Evolutionary conservation across 306 rosid species (phyloP).

Genomic region (Hippophae rhamnoides): DNA sequence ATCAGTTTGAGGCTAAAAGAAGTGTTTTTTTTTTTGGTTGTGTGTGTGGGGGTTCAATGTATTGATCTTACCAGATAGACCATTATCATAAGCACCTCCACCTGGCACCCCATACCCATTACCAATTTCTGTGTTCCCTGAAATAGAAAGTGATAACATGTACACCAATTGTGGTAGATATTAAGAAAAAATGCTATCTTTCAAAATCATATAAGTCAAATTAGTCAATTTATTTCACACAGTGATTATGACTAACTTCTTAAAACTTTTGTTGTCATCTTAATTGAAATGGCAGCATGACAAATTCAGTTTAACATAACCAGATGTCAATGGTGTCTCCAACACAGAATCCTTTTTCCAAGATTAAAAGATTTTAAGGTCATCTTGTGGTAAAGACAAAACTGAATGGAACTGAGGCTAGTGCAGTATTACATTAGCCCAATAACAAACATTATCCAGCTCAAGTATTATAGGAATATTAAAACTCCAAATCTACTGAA

Average conservation of each 20-base stretch:
- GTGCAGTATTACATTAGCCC: background rate
- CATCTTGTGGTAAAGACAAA: background rate
- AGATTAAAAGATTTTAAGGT: too few relatives aligned
- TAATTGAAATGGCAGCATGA: too few relatives aligned
- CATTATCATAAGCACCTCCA: constrained; percentile 72
- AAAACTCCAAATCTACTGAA: too few relatives aligned
- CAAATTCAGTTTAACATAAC: too few relatives aligned
- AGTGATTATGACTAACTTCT: too few relatives aligned
- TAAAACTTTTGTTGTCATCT: too few relatives aligned
- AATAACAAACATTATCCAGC: background rate
- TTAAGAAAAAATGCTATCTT: constrained; percentile 5
- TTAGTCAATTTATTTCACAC: background rate
- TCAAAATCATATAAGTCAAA: constrained; percentile 8
- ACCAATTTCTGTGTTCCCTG: constrained; percentile 88
- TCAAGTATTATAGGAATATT: background rate
- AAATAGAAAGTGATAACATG: constrained; percentile 2
- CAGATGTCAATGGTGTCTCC: too few relatives aligned
- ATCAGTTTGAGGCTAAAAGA: constrained; percentile 15
- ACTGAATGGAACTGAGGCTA: background rate
- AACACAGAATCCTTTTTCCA: too few relatives aligned
- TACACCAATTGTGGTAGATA: too few relatives aligned
- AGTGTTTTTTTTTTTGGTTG: constrained; percentile 10
- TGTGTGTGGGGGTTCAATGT: constrained; percentile 17
- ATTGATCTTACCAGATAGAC: constrained; percentile 4
- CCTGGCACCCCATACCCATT: constrained; percentile 98